phyloP scores from a whole-genome alignment of 1,284 basidiomycete species.

The Cryptococcus sp. region DNA sequence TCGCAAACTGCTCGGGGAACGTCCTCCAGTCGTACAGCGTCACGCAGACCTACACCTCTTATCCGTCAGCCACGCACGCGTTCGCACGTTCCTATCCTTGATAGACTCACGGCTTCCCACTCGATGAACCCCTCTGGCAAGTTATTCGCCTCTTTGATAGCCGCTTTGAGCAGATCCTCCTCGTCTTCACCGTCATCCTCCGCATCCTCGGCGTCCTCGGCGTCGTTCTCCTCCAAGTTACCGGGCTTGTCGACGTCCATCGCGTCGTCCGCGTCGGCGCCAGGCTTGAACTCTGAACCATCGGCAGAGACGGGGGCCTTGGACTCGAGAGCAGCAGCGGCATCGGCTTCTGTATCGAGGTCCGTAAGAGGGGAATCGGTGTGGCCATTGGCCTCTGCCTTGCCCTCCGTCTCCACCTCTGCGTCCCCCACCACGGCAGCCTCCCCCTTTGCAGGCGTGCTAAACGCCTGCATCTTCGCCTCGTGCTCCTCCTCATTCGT shows the following conservation, averaged over 20 bases:
- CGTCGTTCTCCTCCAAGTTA: slow-evolving; percentile 3
- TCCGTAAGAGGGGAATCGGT: neutral
- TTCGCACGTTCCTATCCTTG: too few relatives aligned
- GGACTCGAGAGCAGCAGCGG: neutral
- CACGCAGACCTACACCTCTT: slow-evolving; percentile 50
- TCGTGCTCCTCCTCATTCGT: slow-evolving; percentile 44
- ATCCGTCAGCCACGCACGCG: too few relatives aligned
- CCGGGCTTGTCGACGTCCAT: slow-evolving; percentile 15
- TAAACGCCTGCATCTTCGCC: slow-evolving; percentile 11
- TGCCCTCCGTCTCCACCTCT: neutral
- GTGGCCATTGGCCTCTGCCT: slow-evolving; percentile 6
- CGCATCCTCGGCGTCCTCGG: slow-evolving; percentile 8
- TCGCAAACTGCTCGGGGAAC: slow-evolving; percentile 52
- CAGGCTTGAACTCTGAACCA: neutral
- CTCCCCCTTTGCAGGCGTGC: slow-evolving; percentile 1
- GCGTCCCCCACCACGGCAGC: slow-evolving; percentile 14
- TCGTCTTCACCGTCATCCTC: slow-evolving; percentile 25
- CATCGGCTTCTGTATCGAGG: neutral
- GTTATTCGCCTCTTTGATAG: slow-evolving; percentile 37
- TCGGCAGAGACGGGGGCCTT: neutral
- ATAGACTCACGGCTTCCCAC: slow-evolving; percentile 51
- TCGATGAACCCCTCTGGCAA: slow-evolving; percentile 48
- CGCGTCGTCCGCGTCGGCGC: neutral
- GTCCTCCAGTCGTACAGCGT: slow-evolving; percentile 53
- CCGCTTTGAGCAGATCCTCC: slow-evolving; percentile 35